A percentile compares a stretch with the other conserved stretches of the same genome.
These are phyloP conservation scores for Backusella tarrabulga DNA, from an alignment of 192 early-diverging fungal species.

Conservation along the genomic window DNA sequence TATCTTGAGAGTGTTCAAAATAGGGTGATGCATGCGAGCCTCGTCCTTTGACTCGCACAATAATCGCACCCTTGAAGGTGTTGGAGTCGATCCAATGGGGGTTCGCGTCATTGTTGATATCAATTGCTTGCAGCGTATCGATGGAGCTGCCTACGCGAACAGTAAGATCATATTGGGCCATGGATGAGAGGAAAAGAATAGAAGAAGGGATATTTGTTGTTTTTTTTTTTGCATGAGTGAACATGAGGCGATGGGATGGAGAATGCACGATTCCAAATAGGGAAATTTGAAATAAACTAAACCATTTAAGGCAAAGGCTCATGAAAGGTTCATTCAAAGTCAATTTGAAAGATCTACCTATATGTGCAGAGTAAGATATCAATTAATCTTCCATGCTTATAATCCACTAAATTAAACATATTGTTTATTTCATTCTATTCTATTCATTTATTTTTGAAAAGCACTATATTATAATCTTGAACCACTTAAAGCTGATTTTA, in stretches of 20 bases:
- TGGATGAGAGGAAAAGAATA: neutral
- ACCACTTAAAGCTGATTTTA: too few species aligned
- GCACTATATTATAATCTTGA: too few species aligned
- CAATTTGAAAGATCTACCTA: too few species aligned
- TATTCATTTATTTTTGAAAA: too few species aligned
- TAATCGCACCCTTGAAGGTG: constrained; percentile 61
- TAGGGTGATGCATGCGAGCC: constrained; percentile 39
- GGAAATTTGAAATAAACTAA: neutral
- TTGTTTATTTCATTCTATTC: too few species aligned
- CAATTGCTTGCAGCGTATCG: constrained; percentile 33
- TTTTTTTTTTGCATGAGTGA: neutral
- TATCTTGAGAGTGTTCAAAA: constrained; percentile 58
- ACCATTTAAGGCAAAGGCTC: neutral
- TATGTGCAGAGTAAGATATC: too few species aligned
- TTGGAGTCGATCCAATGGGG: constrained; percentile 63
- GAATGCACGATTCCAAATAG: neutral
- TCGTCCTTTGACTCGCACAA: constrained; percentile 56
- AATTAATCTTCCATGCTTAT: too few species aligned
- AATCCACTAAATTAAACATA: too few species aligned
- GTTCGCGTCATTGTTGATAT: constrained; percentile 63
- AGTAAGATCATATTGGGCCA: constrained; percentile 17
- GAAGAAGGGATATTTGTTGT: neutral
- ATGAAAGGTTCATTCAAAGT: too few species aligned
- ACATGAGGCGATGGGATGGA: too few species aligned
- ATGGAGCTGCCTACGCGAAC: constrained; percentile 40